Evolutionary conservation across 148 eudicot species (phyloP).

Genomic region (Spergularia bocconei): DNA sequence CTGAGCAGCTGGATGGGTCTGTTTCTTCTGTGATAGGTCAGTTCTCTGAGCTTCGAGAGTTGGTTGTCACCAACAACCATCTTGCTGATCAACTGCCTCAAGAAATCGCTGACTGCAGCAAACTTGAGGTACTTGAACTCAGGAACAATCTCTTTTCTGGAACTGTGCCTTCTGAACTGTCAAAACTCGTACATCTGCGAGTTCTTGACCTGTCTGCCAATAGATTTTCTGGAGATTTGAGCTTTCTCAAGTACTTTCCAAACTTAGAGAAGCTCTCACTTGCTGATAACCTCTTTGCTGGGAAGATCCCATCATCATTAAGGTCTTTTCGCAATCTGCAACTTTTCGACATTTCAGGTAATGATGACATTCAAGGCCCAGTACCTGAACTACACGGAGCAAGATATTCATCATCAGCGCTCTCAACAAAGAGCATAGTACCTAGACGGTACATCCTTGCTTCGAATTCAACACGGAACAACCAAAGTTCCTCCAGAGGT

Average conservation of each 20-base stretch:
- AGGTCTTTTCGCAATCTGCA: conserved; percentile 62
- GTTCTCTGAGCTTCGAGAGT: conserved; percentile 63
- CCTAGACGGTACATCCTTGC: conserved; percentile 54
- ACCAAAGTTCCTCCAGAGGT: conserved; percentile 3
- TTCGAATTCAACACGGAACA: conserved; percentile 25
- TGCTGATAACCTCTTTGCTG: conserved; percentile 52
- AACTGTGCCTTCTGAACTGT: conserved; percentile 45
- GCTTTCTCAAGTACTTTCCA: conserved; percentile 62
- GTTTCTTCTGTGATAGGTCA: conserved; percentile 53
- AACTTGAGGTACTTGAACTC: conserved; percentile 63
- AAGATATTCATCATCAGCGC: conserved; percentile 31
- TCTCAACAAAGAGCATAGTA: conserved; percentile 2
- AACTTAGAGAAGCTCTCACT: conserved; percentile 68
- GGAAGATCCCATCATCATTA: conserved; percentile 54
- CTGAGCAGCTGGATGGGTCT: conserved; percentile 44
- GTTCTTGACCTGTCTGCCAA: conserved; percentile 66
- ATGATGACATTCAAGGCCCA: conserved; percentile 46
- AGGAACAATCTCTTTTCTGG: conserved; percentile 62
- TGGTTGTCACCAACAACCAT: conserved; percentile 58
- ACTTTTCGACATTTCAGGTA: conserved; percentile 67
- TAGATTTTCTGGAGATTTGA: conserved; percentile 53
- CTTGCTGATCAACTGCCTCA: conserved; percentile 57
- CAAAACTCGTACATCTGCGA: conserved; percentile 49
- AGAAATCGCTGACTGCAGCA: conserved; percentile 46
- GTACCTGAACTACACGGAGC: conserved; percentile 32